Evolutionary conservation across 2,329 filamentous ascomycete species (phyloP).

Genomic region (Diaporthe sp.): DNA sequence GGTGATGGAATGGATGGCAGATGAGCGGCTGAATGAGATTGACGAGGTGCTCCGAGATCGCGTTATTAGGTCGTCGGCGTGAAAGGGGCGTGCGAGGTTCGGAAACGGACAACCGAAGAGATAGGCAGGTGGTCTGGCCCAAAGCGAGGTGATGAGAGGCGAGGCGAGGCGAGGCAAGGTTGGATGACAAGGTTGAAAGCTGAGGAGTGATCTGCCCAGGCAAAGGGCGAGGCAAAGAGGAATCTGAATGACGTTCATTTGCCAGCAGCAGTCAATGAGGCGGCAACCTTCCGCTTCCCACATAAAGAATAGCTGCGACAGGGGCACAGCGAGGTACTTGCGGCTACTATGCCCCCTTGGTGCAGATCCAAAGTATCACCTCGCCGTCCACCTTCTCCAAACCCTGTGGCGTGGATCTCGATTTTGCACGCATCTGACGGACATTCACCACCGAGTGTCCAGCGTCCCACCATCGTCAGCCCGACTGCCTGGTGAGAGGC

Average conservation of each 20-base stretch:
- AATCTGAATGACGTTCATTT: slow-evolving; percentile 32
- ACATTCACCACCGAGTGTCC: neutral
- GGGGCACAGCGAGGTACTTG: slow-evolving; percentile 1
- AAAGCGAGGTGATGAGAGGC: neutral
- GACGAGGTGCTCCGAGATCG: neutral
- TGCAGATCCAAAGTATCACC: neutral
- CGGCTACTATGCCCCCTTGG: neutral
- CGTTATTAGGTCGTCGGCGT: slow-evolving; percentile 4
- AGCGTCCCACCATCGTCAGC: slow-evolving; percentile 1
- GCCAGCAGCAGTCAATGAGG: slow-evolving; percentile 32
- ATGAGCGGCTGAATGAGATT: slow-evolving; percentile 6
- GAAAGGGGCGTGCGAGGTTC: neutral
- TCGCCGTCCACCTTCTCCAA: neutral
- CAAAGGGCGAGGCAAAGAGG: slow-evolving; percentile 31
- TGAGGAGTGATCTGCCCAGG: neutral
- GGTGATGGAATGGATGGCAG: slow-evolving; percentile 20
- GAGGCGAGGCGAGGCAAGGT: slow-evolving; percentile 2
- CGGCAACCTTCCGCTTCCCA: slow-evolving; percentile 28
- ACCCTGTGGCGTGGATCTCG: slow-evolving; percentile 14
- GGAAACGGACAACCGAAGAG: neutral
- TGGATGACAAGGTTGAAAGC: slow-evolving; percentile 27
- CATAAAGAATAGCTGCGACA: slow-evolving; percentile 28
- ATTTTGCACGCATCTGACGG: slow-evolving; percentile 9
- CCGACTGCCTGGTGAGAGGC: neutral
- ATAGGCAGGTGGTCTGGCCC: neutral